Conservation (phyloP, 768 basidiomycete species). For the Xerocomus brunneocitrinus region DNA sequence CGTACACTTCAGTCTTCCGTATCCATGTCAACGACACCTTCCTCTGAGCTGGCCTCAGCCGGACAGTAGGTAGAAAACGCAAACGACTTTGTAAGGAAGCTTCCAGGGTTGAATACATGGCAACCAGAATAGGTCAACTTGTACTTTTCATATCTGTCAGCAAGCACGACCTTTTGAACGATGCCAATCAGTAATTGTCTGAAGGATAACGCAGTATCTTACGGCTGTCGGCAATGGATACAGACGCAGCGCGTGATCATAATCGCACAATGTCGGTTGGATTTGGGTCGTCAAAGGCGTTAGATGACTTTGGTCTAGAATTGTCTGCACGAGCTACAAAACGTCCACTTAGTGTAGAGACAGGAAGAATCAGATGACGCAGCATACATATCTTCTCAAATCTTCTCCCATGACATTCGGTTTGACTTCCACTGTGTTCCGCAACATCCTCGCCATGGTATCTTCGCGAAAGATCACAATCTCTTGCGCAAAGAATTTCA, state of each 20-base stretch:
- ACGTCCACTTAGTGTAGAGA: neutral
- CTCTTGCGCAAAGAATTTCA: constrained; percentile 95
- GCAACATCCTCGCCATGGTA: constrained; percentile 86
- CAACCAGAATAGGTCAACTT: constrained; percentile 97
- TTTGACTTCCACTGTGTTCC: constrained; percentile 89
- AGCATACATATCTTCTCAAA: constrained; percentile 81
- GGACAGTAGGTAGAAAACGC: constrained; percentile 91
- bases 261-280: constrained; percentile 84
- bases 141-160: constrained; percentile 95
- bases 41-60: constrained; percentile 77
- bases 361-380: neutral
- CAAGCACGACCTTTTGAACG: constrained; percentile 69
- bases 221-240: constrained; percentile 94
- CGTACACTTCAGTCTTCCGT: constrained; percentile 28
- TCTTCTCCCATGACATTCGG: constrained; percentile 72
- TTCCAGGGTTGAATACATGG: constrained; percentile 97
- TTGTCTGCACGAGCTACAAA: constrained; percentile 85
- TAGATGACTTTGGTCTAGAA: constrained; percentile 94
- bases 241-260: constrained; percentile 85
- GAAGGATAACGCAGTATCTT: constrained; percentile 26
- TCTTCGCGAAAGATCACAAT: constrained; percentile 93
- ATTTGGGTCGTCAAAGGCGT: constrained; percentile 79
- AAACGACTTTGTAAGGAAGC: constrained; percentile 78
- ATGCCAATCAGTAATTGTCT: constrained; percentile 6
- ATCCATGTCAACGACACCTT: constrained; percentile 49